phyloP scores from a whole-genome alignment of 768 basidiomycete genomes.

The Macrolepiota albuminosa region DNA sequence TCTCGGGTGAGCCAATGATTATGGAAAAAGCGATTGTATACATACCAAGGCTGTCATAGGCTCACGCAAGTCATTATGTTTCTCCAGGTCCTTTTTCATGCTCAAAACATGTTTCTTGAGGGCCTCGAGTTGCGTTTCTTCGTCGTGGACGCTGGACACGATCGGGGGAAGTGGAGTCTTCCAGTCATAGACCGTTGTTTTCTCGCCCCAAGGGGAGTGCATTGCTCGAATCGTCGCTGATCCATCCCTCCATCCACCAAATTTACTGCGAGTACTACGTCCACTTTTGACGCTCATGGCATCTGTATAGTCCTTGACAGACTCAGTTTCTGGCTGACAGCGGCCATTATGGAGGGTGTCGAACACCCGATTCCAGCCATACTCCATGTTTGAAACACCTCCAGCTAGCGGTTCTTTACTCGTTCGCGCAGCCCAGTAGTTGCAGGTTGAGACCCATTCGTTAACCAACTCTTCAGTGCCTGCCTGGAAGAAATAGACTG shows the following conservation, averaged over 20 bases:
- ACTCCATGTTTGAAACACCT: conserved; percentile 99
- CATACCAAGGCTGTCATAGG: conserved; percentile 78
- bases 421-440: conserved; percentile 97
- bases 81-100: conserved; percentile 74
- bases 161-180: conserved; percentile 84
- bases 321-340: conserved; percentile 55
- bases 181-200: conserved; percentile 87
- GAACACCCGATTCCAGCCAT: conserved; percentile 87
- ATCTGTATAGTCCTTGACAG: conserved; percentile 50
- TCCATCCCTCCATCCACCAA: conserved; percentile 65
- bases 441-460: conserved; percentile 99
- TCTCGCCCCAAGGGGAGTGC: conserved; percentile 73
- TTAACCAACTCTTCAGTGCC: conserved; percentile 98
- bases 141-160: conserved; percentile 81
- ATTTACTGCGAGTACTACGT: conserved; percentile 69
- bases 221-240: conserved; percentile 57
- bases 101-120: conserved; percentile 74
- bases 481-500: conserved; percentile 97
- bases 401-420: conserved; percentile 94
- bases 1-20: conserved; percentile 5
- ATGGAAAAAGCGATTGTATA: background rate
- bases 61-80: conserved; percentile 78
- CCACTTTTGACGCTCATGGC: conserved; percentile 71
- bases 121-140: conserved; percentile 90
- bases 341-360: conserved; percentile 48